Evolutionary conservation across 352 stramenopile genomes (phyloP).

Genomic region (Thalassiosira mediterranea): DNA sequence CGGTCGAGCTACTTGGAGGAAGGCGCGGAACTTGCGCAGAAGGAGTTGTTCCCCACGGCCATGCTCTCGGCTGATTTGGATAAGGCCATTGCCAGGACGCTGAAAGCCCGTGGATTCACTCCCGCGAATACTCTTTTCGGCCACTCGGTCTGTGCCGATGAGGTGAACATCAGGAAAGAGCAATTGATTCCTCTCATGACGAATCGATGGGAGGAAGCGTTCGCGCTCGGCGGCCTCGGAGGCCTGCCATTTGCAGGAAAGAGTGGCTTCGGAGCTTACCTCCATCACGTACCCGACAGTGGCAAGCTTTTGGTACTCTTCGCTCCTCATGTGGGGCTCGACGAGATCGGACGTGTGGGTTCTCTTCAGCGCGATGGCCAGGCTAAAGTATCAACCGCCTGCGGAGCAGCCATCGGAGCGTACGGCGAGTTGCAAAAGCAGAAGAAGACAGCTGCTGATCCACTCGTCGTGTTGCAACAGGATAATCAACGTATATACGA

Average conservation of each 20-base stretch:
- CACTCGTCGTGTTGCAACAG: not conserved
- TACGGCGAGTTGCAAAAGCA: constrained; percentile 31
- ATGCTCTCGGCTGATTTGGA: constrained; percentile 40
- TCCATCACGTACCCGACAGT: constrained; percentile 35
- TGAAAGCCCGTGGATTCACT: constrained; percentile 39
- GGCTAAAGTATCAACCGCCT: constrained; percentile 14
- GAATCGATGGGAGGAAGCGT: constrained; percentile 28
- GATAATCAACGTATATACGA: constrained; percentile 8
- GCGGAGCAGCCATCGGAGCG: constrained; percentile 40
- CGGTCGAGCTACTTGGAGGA: constrained; percentile 29
- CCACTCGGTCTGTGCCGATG: constrained; percentile 53
- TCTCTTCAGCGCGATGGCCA: constrained; percentile 32
- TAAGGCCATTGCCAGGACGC: constrained; percentile 28
- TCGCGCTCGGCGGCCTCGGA: constrained; percentile 38
- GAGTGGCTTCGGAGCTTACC: constrained; percentile 34
- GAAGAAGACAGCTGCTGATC: constrained; percentile 25
- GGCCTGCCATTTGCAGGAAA: constrained; percentile 50
- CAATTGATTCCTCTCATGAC: constrained; percentile 41
- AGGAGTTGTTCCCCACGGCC: constrained; percentile 41
- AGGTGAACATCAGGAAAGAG: constrained; percentile 53
- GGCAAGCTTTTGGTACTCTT: constrained; percentile 46
- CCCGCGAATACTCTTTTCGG: constrained; percentile 55
- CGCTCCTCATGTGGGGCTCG: constrained; percentile 41
- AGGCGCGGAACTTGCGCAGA: constrained; percentile 20
- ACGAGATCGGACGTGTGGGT: constrained; percentile 14